These are phyloP conservation scores for Saturnispora zaruensis DNA, from an alignment of 805 yeast genomes.

Conservation along the genomic window DNA sequence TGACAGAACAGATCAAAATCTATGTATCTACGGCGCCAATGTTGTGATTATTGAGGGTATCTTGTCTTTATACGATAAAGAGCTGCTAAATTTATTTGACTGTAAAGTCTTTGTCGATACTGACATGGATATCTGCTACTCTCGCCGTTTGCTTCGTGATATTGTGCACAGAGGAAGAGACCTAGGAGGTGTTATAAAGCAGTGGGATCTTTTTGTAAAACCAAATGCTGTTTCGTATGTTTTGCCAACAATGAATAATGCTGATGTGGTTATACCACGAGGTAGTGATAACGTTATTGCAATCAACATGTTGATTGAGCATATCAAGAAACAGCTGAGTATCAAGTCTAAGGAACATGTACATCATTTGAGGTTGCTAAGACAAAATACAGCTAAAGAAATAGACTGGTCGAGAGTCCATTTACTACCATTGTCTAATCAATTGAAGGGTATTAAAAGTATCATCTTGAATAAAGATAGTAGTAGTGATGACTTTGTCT, in stretches of 20 bases:
- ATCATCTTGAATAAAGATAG: conserved; percentile 51
- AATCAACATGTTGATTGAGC: conserved; percentile 68
- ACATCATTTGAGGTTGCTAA: conserved; percentile 50
- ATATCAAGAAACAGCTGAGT: conserved; percentile 63
- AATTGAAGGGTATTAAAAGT: conserved; percentile 63
- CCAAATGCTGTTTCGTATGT: conserved; percentile 79
- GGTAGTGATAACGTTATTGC: conserved; percentile 81
- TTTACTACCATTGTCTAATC: conserved; percentile 47
- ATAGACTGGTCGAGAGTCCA: conserved; percentile 29
- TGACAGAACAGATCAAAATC: conserved; percentile 49
- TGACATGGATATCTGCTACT: conserved; percentile 85
- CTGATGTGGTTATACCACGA: conserved; percentile 86
- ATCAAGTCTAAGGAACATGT: conserved; percentile 63
- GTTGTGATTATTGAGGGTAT: conserved; percentile 90
- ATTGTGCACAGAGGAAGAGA: conserved; percentile 82
- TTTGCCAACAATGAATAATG: conserved; percentile 64
- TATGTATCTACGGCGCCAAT: conserved; percentile 86
- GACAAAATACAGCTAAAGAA: conserved; percentile 29
- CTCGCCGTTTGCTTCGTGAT: conserved; percentile 81
- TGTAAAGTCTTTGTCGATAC: conserved; percentile 88
- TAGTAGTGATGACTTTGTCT: conserved; percentile 68
- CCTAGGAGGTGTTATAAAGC: conserved; percentile 68
- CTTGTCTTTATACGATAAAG: conserved; percentile 65
- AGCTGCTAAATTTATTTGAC: conserved; percentile 70
- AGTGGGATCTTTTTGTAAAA: conserved; percentile 87